A percentile compares a stretch with the other conserved stretches of the same genome.
Conservation (phyloP, 768 basidiomycete genomes). For the Phlebiopsis gigantea region DNA sequence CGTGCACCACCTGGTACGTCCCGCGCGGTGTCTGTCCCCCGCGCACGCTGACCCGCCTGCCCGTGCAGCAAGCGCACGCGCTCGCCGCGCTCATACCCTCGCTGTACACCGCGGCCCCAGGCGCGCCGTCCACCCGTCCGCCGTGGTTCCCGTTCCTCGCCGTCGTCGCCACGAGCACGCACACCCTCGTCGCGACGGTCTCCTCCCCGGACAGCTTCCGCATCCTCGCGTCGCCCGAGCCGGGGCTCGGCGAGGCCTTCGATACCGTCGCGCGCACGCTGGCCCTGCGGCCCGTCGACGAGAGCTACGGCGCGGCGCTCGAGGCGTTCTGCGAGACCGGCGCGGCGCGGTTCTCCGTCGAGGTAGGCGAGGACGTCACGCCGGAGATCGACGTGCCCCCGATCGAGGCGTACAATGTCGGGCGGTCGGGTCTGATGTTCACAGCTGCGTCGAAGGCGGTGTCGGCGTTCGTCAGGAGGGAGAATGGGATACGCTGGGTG, state of each 20-base stretch:
- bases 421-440: slow-evolving; percentile 43
- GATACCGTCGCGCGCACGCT: slow-evolving; percentile 81
- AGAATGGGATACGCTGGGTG: no score
- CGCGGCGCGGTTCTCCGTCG: not conserved
- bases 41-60: not conserved
- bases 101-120: slow-evolving; percentile 79
- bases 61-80: slow-evolving; percentile 84
- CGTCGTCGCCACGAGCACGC: slow-evolving; percentile 89
- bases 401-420: slow-evolving; percentile 31
- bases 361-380: slow-evolving; percentile 10
- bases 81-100: slow-evolving; percentile 71
- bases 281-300: slow-evolving; percentile 52
- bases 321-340: slow-evolving; percentile 55
- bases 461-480: no score
- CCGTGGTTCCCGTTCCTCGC: slow-evolving; percentile 83
- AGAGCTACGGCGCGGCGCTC: slow-evolving; percentile 76
- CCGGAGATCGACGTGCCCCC: slow-evolving; percentile 12
- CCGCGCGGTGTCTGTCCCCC: not conserved
- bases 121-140: slow-evolving; percentile 75
- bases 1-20: slow-evolving; percentile 87
- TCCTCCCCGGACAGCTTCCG: slow-evolving; percentile 50
- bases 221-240: slow-evolving; percentile 69
- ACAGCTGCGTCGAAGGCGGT: slow-evolving; percentile 60
- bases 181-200: slow-evolving; percentile 83
- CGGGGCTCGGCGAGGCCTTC: slow-evolving; percentile 72